A percentile compares a stretch with the other conserved stretches of the same genome.
These are phyloP conservation scores for Monosporozyma servazzii DNA, from an alignment of 805 yeast genomes.

Conservation along the genomic window DNA sequence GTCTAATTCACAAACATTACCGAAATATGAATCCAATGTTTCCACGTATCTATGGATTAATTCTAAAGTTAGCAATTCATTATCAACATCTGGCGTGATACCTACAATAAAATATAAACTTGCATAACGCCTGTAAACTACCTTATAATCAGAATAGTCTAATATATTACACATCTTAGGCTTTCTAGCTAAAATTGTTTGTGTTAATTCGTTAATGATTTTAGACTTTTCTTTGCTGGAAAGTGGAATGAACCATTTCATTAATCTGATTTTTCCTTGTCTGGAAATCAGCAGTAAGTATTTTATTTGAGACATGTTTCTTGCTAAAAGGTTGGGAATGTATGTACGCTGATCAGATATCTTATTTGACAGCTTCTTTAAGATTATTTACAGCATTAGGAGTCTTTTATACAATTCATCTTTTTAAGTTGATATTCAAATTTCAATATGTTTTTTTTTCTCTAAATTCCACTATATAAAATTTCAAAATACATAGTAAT, in stretches of 20 bases:
- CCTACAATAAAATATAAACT: constrained; percentile 86
- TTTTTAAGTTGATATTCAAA: not conserved
- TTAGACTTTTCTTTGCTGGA: constrained; percentile 80
- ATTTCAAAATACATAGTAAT: not conserved
- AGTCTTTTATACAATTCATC: not conserved
- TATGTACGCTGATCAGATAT: not conserved
- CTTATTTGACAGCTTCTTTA: not conserved
- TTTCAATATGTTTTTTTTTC: not conserved
- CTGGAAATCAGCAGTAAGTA: constrained; percentile 77
- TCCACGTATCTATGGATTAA: constrained; percentile 89
- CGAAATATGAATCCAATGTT: constrained; percentile 91
- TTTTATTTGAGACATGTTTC: constrained; percentile 40
- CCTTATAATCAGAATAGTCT: constrained; percentile 67
- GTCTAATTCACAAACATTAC: constrained; percentile 93
- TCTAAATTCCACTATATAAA: not conserved
- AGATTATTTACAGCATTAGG: not conserved
- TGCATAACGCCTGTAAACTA: constrained; percentile 88
- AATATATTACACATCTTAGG: constrained; percentile 93
- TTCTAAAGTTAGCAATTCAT: constrained; percentile 80
- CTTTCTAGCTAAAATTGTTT: constrained; percentile 73
- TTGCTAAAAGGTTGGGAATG: not conserved
- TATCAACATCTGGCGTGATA: constrained; percentile 43
- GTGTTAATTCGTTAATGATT: constrained; percentile 76
- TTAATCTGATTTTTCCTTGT: constrained; percentile 88
- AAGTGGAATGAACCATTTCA: constrained; percentile 85